phyloP scores from a whole-genome alignment of 495 filamentous ascomycete species.

The Chaetomium cochliodes region DNA sequence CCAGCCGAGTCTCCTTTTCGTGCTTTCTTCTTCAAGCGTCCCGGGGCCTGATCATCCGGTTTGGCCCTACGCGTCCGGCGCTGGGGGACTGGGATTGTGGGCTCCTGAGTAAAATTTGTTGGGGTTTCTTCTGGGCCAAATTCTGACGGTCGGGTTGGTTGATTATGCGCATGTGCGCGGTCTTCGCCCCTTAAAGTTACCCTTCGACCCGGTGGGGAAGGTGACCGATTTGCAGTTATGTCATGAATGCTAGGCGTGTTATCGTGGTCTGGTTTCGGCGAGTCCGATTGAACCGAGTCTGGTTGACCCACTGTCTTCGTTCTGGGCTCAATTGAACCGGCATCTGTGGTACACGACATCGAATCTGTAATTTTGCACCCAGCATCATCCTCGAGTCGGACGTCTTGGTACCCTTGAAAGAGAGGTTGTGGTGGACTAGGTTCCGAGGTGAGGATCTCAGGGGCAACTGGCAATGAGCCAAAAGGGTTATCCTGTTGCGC shows the following conservation, averaged over 20 bases:
- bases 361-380: not conserved
- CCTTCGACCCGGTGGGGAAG: not conserved
- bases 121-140: not conserved
- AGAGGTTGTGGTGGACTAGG: not conserved
- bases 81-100: not conserved
- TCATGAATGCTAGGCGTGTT: not conserved
- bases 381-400: not conserved
- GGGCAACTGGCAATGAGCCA: conserved; percentile 2
- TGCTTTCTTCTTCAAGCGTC: not conserved
- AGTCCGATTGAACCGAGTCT: not conserved
- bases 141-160: not conserved
- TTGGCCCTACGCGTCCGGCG: not conserved
- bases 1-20: not conserved
- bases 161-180: not conserved
- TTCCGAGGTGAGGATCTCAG: not conserved
- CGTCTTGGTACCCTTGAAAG: not conserved
- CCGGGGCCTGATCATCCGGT: not conserved
- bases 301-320: not conserved
- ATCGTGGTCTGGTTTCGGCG: not conserved
- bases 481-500: conserved; percentile 5
- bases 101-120: not conserved
- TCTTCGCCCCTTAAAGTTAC: not conserved
- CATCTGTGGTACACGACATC: not conserved
- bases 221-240: not conserved
- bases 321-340: not conserved